phyloP scores from a whole-genome alignment of 352 stramenopile species.

The Pythium guiyangense region DNA sequence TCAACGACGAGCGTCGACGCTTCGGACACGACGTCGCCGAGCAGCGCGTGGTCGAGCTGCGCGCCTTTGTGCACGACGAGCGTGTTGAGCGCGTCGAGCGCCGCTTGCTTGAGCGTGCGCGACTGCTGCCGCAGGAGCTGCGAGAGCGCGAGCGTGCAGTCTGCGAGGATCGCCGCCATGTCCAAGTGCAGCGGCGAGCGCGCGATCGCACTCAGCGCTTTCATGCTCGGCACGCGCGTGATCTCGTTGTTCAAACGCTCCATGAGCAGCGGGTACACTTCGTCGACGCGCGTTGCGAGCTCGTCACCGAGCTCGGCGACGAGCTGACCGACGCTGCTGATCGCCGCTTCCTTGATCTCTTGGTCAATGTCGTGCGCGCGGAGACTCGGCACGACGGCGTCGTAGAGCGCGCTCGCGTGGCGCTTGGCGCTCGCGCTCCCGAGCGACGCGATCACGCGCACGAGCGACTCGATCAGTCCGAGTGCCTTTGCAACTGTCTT shows the following conservation, averaged over 20 bases:
- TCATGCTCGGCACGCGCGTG: conserved; percentile 95
- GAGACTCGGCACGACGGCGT: conserved; percentile 93
- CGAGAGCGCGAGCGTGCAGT: conserved; percentile 85
- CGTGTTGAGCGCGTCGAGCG: conserved; percentile 90
- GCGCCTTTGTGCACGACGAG: conserved; percentile 80
- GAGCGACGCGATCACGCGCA: conserved; percentile 63
- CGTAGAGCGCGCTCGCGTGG: conserved; percentile 85
- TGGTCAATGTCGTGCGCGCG: conserved; percentile 97
- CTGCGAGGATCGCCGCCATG: conserved; percentile 88
- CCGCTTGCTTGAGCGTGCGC: conserved; percentile 92
- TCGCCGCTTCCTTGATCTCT: conserved; percentile 98
- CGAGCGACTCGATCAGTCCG: conserved; percentile 90
- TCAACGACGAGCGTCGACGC: conserved; percentile 90
- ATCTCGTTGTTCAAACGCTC: conserved; percentile 98
- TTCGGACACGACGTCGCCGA: conserved; percentile 89
- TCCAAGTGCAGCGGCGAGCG: conserved; percentile 85
- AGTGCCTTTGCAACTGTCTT: conserved; percentile 97
- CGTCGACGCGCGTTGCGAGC: conserved; percentile 67
- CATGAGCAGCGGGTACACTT: conserved; percentile 91
- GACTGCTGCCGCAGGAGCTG: conserved; percentile 94
- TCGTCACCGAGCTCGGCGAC: conserved; percentile 79
- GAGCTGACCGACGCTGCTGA: conserved; percentile 89
- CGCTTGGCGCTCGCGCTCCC: conserved; percentile 31
- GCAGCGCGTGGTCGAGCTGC: conserved; percentile 69
- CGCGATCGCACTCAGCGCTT: conserved; percentile 91